phyloP scores from a whole-genome alignment of 768 basidiomycete genomes.

The Paxillus rubicundulus region DNA sequence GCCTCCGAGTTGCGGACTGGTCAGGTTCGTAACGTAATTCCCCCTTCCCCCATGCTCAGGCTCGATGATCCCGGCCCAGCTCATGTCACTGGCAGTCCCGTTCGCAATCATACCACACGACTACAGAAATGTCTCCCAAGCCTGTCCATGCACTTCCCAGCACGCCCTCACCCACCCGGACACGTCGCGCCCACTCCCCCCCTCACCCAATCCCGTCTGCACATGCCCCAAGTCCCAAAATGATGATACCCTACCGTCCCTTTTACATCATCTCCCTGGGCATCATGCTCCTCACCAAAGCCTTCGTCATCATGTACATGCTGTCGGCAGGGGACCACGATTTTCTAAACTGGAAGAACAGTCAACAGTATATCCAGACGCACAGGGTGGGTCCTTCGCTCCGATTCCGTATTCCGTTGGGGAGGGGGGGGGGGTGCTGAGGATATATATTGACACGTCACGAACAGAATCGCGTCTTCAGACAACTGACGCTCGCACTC shows the following conservation, averaged over 20 bases:
- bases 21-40: no score
- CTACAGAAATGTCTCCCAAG: no score
- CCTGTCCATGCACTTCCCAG: neutral
- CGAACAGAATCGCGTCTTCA: conserved; percentile 19
- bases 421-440: no score
- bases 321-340: conserved; percentile 20
- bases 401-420: no score
- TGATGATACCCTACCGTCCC: conserved; percentile 15
- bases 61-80: no score
- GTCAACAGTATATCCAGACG: conserved; percentile 17
- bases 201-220: no score
- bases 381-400: conserved; percentile 15
- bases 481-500: conserved; percentile 23
- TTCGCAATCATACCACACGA: neutral
- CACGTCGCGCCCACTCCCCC: neutral
- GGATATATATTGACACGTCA: no score
- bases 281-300: conserved; percentile 21
- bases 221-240: no score
- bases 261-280: conserved; percentile 13
- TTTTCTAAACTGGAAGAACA: conserved; percentile 12
- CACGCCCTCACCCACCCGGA: neutral
- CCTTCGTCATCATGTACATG: conserved; percentile 16
- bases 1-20: no score
- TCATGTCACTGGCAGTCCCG: neutral
- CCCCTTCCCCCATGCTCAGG: no score